These are phyloP conservation scores for Apiospora sp. DNA, from an alignment of 2,329 filamentous ascomycete species.

Conservation along the genomic window DNA sequence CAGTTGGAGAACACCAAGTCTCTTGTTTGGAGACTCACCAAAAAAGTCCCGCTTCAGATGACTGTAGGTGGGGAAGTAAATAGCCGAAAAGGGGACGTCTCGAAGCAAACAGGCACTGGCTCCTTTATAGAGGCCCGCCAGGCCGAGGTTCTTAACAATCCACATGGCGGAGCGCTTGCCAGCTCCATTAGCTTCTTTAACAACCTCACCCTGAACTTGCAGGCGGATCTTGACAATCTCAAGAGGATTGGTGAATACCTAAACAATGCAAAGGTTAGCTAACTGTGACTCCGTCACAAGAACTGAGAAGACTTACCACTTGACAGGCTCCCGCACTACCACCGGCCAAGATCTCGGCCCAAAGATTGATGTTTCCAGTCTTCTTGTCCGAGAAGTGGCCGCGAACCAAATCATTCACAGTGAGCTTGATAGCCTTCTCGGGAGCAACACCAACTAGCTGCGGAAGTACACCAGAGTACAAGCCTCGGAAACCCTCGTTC, in stretches of 20 bases:
- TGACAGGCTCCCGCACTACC: slow-evolving; percentile 91
- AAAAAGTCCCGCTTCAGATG: slow-evolving; percentile 95
- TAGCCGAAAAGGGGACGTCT: slow-evolving; percentile 97
- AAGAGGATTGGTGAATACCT: slow-evolving; percentile 97
- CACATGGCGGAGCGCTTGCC: slow-evolving; percentile 94
- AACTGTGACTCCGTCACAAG: background rate
- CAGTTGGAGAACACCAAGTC: slow-evolving; percentile 88
- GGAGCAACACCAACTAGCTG: slow-evolving; percentile 98
- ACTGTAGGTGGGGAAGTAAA: slow-evolving; percentile 97
- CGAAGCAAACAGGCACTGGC: slow-evolving; percentile 92
- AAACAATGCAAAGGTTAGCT: slow-evolving; percentile 8
- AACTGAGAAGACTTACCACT: slow-evolving; percentile 70
- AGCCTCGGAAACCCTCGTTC: slow-evolving; percentile 87
- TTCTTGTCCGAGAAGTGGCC: slow-evolving; percentile 76
- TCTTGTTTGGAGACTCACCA: slow-evolving; percentile 86
- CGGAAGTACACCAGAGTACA: slow-evolving; percentile 94
- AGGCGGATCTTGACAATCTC: slow-evolving; percentile 99
- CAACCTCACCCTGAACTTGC: slow-evolving; percentile 95
- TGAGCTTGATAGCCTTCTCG: slow-evolving; percentile 99
- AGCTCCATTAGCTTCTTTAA: slow-evolving; percentile 82
- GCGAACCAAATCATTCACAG: slow-evolving; percentile 93
- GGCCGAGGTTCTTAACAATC: slow-evolving; percentile 95
- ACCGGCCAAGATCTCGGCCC: slow-evolving; percentile 84
- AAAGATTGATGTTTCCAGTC: slow-evolving; percentile 73
- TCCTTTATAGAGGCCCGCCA: slow-evolving; percentile 95